phyloP scores from a whole-genome alignment of 352 stramenopile species.

The Phytophthora pinifolia region DNA sequence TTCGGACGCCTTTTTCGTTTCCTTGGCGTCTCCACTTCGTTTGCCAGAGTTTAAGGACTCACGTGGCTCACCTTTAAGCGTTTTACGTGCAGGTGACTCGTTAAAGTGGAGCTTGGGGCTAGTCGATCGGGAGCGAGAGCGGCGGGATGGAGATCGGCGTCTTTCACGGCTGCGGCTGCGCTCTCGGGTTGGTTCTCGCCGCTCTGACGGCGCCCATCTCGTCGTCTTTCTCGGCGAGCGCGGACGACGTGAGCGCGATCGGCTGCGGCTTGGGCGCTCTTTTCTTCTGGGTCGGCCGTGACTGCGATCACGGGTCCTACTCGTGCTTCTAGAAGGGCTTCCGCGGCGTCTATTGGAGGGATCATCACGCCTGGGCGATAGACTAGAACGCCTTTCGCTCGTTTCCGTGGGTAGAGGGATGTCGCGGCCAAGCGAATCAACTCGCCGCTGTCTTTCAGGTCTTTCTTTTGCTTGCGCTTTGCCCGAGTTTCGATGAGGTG shows the following conservation, averaged over 20 bases:
- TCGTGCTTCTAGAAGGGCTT: slow-evolving; percentile 10
- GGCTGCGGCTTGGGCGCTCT: slow-evolving; percentile 19
- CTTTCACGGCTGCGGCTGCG: slow-evolving; percentile 4
- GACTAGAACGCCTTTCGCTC: slow-evolving; percentile 11
- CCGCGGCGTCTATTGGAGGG: slow-evolving; percentile 9
- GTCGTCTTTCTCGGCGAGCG: slow-evolving; percentile 23
- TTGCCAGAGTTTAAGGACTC: background rate
- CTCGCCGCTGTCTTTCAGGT: slow-evolving; percentile 20
- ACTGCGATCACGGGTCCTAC: slow-evolving; percentile 10
- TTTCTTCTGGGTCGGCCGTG: slow-evolving; percentile 10
- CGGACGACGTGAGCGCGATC: slow-evolving; percentile 17
- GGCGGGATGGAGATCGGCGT: slow-evolving; percentile 14
- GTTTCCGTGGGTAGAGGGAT: slow-evolving; percentile 14
- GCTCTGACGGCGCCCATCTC: slow-evolving; percentile 22
- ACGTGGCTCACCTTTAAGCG: slow-evolving; percentile 8
- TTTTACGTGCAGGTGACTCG: background rate
- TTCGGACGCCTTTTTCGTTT: slow-evolving; percentile 10
- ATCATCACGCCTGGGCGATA: slow-evolving; percentile 3
- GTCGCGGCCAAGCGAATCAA: slow-evolving; percentile 37
- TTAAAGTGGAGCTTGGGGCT: slow-evolving; percentile 10
- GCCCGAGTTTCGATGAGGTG: slow-evolving; percentile 3
- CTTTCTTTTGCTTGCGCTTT: background rate
- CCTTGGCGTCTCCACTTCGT: background rate
- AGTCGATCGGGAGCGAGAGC: slow-evolving; percentile 31
- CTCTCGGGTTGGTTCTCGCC: slow-evolving; percentile 2